A percentile compares a stretch with the other conserved stretches of the same genome.
Evolutionary conservation across 352 stramenopile genomes (phyloP).

Genomic region (Hyaloperonospora brassicae): DNA sequence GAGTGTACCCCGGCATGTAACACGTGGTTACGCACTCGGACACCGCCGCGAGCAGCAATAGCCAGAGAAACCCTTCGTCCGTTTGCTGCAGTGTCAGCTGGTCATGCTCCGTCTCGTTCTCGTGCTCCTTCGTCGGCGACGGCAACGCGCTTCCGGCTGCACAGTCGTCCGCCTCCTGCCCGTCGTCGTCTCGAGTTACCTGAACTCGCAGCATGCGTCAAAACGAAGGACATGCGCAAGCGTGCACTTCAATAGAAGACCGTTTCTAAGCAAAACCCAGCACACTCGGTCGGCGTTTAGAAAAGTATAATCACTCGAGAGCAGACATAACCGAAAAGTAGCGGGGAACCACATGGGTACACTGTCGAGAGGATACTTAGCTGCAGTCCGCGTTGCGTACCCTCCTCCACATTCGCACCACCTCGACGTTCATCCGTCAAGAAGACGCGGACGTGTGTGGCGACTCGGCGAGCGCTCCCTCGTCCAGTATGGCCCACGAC

Average conservation of each 20-base stretch:
- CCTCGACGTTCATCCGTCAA: neutral
- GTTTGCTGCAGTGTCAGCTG: slow-evolving; percentile 17
- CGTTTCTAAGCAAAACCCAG: too few relatives aligned
- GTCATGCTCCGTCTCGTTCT: slow-evolving; percentile 12
- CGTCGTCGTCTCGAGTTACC: slow-evolving; percentile 7
- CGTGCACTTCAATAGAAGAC: too few relatives aligned
- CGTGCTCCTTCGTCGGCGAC: slow-evolving; percentile 10
- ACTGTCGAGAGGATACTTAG: too few relatives aligned
- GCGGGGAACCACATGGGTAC: too few relatives aligned
- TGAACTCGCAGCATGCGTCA: slow-evolving; percentile 21
- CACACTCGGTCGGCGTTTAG: too few relatives aligned
- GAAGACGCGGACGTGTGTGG: slow-evolving; percentile 3
- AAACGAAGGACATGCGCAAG: neutral
- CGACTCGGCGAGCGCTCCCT: neutral
- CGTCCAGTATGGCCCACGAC: slow-evolving; percentile 19
- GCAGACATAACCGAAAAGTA: too few relatives aligned
- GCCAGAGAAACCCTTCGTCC: slow-evolving; percentile 58
- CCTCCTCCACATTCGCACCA: neutral
- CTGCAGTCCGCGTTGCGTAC: too few relatives aligned
- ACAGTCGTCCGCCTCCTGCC: slow-evolving; percentile 2
- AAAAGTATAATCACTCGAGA: too few relatives aligned
- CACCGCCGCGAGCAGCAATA: slow-evolving; percentile 53
- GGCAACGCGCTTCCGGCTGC: slow-evolving; percentile 3
- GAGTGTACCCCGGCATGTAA: slow-evolving; percentile 48
- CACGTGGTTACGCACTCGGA: slow-evolving; percentile 79